Evolutionary conservation across 169 alveolate genomes (phyloP).

Genomic region (Plasmodium inui): DNA sequence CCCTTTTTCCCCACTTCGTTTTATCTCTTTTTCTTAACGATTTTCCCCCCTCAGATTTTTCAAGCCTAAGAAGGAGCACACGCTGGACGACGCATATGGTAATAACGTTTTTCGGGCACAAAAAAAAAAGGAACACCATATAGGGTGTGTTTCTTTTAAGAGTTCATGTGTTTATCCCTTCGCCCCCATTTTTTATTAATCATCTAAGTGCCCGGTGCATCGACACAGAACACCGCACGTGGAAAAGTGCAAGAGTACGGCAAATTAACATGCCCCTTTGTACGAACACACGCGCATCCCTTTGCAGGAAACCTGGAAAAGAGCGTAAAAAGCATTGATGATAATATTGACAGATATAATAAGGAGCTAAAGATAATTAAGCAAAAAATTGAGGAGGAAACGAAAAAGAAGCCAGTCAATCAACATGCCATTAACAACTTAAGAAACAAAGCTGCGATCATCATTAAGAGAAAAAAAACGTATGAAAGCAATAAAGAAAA

Average conservation of each 20-base stretch:
- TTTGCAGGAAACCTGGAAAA: slow-evolving; percentile 44
- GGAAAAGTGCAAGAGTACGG: background rate
- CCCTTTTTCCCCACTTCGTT: background rate
- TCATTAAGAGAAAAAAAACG: slow-evolving; percentile 53
- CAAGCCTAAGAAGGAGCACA: slow-evolving; percentile 46
- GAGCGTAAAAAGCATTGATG: slow-evolving; percentile 59
- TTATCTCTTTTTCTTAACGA: background rate
- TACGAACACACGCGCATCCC: background rate
- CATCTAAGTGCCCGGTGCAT: background rate
- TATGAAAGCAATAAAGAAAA: slow-evolving; percentile 69
- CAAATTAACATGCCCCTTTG: background rate
- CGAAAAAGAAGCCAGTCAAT: slow-evolving; percentile 56
- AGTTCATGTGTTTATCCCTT: background rate
- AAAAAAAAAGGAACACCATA: background rate
- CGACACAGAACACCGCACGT: background rate
- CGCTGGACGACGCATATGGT: slow-evolving; percentile 73
- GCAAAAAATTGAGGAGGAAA: slow-evolving; percentile 74
- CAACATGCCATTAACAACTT: slow-evolving; percentile 43
- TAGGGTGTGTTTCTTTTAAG: background rate
- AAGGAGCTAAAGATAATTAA: slow-evolving; percentile 71
- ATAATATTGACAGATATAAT: slow-evolving; percentile 55
- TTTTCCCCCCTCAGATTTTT: slow-evolving; percentile 28
- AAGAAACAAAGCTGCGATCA: slow-evolving; percentile 63
- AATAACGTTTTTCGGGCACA: background rate
- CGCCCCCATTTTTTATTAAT: background rate